Evolutionary conservation across 2,329 filamentous ascomycete species (phyloP), one percentile per base, ranked within the genome.

Genomic region (Exophiala spinifera): DNA sequence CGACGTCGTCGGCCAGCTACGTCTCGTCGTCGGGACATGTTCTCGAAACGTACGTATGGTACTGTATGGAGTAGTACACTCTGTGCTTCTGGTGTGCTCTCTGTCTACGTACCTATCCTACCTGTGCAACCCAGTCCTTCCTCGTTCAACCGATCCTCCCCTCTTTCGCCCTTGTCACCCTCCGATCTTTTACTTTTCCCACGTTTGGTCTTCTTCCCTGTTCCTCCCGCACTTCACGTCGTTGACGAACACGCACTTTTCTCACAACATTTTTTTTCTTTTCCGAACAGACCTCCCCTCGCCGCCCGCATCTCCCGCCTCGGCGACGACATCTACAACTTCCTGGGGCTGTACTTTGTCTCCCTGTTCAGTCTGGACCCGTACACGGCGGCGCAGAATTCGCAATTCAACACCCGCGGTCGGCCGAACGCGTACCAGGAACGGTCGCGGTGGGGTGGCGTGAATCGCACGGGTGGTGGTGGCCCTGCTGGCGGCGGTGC

Each of bases 351-450:
- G 20, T 79, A 79, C 55, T 61, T 79, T 23, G 73, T 74, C 39
- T 75, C 72, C 39, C 66, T 79, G 8, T 76, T 79, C 56, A 72
- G 75, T 49, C 61, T 79, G 31, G 74, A 78, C 56, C 69, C 76
- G 1, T 75, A 76, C 56, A 63, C 65, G 13, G 71, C 76, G 6
- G 76, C 76, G 2, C 64, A 75, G 57, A 67, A 67, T 28, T 77
- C 74, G 1, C 65, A 70, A 23, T 79, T 78, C 63, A 79, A 78
- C 49, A 61, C 73, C 21, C 58, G 65, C 47, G 70, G 67, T 3
- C 45, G 70, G 14, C 57, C 57, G 8, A 64, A 64, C 43, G 55
- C 64, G 13, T 60, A 60, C 46, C 64, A 70, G 45, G 64, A 66
- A 2, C 57, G 65, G 25, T 61, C 66, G 65, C n/a, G 59, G 51